Evolutionary conservation across 129 eudicot species (phyloP).

Genomic region (Helianthus annuus): DNA sequence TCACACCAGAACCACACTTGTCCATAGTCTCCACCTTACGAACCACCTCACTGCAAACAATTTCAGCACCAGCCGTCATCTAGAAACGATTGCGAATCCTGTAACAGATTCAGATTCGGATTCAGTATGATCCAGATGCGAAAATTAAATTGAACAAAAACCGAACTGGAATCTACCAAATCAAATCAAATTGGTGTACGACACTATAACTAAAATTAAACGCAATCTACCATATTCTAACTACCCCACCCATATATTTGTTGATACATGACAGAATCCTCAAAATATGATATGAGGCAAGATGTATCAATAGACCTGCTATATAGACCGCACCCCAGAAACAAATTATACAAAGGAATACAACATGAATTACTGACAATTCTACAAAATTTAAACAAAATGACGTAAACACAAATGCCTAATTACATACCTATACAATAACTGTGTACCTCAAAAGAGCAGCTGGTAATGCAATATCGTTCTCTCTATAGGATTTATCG

Average conservation of each 20-base stretch:
- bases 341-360: not conserved
- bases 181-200: conserved; percentile 25
- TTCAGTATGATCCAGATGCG: conserved; percentile 40
- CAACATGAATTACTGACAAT: too few species aligned
- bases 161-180: conserved; percentile 35
- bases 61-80: conserved; percentile 48
- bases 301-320: too few species aligned
- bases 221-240: too few species aligned
- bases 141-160: conserved; percentile 35
- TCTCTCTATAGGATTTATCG: too few species aligned
- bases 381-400: too few species aligned
- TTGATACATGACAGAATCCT: too few species aligned
- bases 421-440: not conserved
- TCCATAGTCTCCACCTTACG: conserved; percentile 36
- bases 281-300: too few species aligned
- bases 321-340: too few species aligned
- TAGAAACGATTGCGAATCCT: conserved; percentile 29
- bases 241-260: too few species aligned
- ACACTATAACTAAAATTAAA: not conserved
- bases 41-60: conserved; percentile 33
- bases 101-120: conserved; percentile 24
- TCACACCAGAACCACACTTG: conserved; percentile 25
- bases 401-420: not conserved
- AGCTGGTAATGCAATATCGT: too few species aligned
- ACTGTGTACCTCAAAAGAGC: too few species aligned